Evolutionary conservation across 1,284 basidiomycete species (phyloP).

Genomic region (Salmacisia buchloeana): DNA sequence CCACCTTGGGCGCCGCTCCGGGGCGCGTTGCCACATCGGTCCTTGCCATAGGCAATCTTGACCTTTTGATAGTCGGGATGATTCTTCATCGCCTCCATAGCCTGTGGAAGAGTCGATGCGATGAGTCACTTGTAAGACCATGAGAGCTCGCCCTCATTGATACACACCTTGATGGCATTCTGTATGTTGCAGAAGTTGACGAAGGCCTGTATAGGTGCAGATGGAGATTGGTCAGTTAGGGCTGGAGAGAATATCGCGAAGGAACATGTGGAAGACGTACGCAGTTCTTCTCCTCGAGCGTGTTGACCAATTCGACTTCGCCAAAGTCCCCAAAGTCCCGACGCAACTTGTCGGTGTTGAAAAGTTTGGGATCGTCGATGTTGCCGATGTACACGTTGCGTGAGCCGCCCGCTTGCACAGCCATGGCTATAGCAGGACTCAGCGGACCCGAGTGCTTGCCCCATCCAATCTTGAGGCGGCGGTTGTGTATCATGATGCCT

Average conservation of each 20-base stretch:
- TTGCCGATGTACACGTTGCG: slow-evolving; percentile 50
- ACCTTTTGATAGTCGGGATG: slow-evolving; percentile 44
- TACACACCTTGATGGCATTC: slow-evolving; percentile 47
- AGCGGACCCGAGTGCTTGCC: slow-evolving; percentile 48
- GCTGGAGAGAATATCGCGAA: neutral
- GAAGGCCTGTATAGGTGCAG: slow-evolving; percentile 27
- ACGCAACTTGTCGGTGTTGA: slow-evolving; percentile 45
- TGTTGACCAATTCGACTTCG: slow-evolving; percentile 48
- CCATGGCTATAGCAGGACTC: slow-evolving; percentile 46
- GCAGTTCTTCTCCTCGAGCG: slow-evolving; percentile 46
- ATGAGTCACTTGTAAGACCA: neutral
- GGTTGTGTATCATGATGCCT: slow-evolving; percentile 48
- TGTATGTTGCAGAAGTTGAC: slow-evolving; percentile 50
- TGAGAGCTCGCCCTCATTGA: neutral
- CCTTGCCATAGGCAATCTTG: slow-evolving; percentile 48
- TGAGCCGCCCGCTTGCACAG: slow-evolving; percentile 48
- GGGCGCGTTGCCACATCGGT: slow-evolving; percentile 45
- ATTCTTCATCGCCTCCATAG: slow-evolving; percentile 49
- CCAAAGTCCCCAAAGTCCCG: slow-evolving; percentile 45
- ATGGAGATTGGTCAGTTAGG: slow-evolving; percentile 11
- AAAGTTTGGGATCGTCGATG: slow-evolving; percentile 39
- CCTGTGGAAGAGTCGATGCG: slow-evolving; percentile 9
- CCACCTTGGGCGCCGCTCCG: slow-evolving; percentile 18
- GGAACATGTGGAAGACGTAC: slow-evolving; percentile 14
- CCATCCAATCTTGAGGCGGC: slow-evolving; percentile 48